Base-by-base conservation (phyloP, 2,329 filamentous ascomycete species). In the Metarhizium brunneum region DNA sequence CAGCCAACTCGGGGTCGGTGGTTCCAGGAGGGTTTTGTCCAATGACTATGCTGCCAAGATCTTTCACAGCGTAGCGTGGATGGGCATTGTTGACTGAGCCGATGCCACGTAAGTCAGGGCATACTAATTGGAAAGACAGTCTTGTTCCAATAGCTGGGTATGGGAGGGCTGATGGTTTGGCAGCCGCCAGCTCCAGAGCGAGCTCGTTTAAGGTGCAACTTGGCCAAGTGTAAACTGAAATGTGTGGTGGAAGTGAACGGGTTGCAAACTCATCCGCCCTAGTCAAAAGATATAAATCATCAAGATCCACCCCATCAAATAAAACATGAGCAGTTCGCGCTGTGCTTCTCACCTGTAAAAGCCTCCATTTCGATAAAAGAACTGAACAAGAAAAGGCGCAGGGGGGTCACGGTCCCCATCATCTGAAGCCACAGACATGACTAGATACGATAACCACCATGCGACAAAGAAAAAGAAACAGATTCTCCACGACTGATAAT, bases 211-310 rank as follows among this genome's bases (percentile, higher is more conserved):
- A 80, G 2, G 88, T 90, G 73, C 88, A 92, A 64, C 82, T 84
- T 56, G 84, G 80, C 88, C 90, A 95, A 56, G 91, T 92, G 76
- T 96, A 92, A 64, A 96, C 85, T 59, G 88, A 81, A 30, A 95
- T 76, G 67, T 87, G 82, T 7, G 85, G 75, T 52, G 86, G 83
- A 25, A 88, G 78, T 56, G 75, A 66, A 55, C 75, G 63, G 20
- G 82, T 66, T 62, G 81, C 69, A 68, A 94, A 90, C 61, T 92
- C 88, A 57, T 88, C 83, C 38, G 84, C 80, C 60, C 86, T 89
- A 61, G n/a, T 1, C 18, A 29, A 40, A 50, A 42, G 43, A 50
- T 35, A 35, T 6, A 20, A 45, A 8, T 18, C 16, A 20, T 20
- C 42, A 45, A 20, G 6, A 45, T 45, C 8, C 16, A 18, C 2